Evolutionary conservation across 2,329 filamentous ascomycete genomes (phyloP).

Genomic region (Penicillium olsonii): DNA sequence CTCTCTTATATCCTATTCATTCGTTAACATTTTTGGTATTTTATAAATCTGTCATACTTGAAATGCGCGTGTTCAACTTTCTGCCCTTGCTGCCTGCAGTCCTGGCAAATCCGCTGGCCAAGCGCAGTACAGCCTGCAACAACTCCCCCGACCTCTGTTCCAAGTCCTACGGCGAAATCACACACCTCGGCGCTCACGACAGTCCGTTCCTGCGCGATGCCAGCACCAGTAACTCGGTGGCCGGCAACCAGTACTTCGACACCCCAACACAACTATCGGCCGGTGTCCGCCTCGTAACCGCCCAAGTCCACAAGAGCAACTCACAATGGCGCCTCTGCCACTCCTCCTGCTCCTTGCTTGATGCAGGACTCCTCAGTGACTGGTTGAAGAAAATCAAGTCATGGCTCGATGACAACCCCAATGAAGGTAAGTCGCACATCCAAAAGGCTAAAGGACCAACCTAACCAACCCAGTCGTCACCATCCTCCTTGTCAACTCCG

Average conservation of each 20-base stretch:
- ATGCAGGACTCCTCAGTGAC: conserved; percentile 64
- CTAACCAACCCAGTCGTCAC: conserved; percentile 61
- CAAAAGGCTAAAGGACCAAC: background rate
- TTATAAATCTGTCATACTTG: background rate
- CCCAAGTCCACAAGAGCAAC: conserved; percentile 67
- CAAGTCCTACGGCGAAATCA: conserved; percentile 72
- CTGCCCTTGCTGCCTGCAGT: conserved; percentile 33
- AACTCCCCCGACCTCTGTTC: conserved; percentile 75
- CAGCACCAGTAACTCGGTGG: conserved; percentile 61
- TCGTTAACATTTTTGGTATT: background rate
- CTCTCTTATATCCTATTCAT: background rate
- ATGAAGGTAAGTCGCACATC: conserved; percentile 52
- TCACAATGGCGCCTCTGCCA: conserved; percentile 70
- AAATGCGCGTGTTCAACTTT: conserved; percentile 34
- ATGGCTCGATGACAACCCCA: conserved; percentile 70
- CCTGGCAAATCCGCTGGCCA: conserved; percentile 29
- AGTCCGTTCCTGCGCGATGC: conserved; percentile 69
- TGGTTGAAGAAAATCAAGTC: conserved; percentile 66
- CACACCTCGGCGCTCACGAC: conserved; percentile 76
- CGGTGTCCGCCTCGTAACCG: conserved; percentile 70
- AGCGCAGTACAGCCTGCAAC: conserved; percentile 65
- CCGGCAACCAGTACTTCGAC: conserved; percentile 74
- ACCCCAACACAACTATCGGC: conserved; percentile 69
- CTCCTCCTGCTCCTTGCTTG: conserved; percentile 65
- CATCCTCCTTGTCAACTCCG: conserved; percentile 70